Conservation (phyloP, 345 rosid genomes). For the Psidium friedrichsthalianum region DNA sequence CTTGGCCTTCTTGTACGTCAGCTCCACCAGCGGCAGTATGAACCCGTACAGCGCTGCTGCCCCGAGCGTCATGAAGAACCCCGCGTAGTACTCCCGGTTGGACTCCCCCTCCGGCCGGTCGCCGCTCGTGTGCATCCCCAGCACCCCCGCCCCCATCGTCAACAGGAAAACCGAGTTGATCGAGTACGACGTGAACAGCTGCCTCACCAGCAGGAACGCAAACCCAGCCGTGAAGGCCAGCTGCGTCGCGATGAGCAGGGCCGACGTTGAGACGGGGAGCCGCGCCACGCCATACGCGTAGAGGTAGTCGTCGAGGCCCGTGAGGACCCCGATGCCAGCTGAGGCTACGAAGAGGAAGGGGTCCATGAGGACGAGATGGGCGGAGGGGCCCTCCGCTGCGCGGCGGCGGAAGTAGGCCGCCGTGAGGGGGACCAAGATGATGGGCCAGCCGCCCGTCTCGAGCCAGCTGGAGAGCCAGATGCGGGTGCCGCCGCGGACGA, state of each 20-base stretch:
- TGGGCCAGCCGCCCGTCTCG: constrained; percentile 52
- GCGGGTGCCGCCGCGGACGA: constrained; percentile 57
- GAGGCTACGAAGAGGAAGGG: constrained; percentile 21
- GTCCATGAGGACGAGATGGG: constrained; percentile 19
- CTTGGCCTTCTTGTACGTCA: constrained; percentile 48
- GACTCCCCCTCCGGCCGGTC: constrained; percentile 48
- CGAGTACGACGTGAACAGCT: constrained; percentile 51
- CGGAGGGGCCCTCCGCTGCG: constrained; percentile 3
- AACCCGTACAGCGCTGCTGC: constrained; percentile 58
- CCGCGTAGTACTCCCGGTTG: constrained; percentile 25
- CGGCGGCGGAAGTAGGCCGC: constrained; percentile 28
- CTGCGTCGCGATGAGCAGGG: constrained; percentile 59
- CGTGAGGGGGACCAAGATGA: constrained; percentile 34
- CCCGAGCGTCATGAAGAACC: constrained; percentile 49
- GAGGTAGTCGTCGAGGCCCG: constrained; percentile 57
- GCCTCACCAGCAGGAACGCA: constrained; percentile 58
- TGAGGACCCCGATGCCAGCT: constrained; percentile 34
- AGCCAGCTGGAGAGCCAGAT: constrained; percentile 76
- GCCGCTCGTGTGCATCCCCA: constrained; percentile 40
- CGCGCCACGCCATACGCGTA: constrained; percentile 59
- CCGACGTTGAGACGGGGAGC: constrained; percentile 68
- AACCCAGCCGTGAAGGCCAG: constrained; percentile 65
- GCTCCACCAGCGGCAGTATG: constrained; percentile 59
- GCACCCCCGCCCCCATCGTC: constrained; percentile 52
- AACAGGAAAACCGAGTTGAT: constrained; percentile 55